Evolutionary conservation across 495 filamentous ascomycete species (phyloP).

Genomic region (Penicillium odoratum): DNA sequence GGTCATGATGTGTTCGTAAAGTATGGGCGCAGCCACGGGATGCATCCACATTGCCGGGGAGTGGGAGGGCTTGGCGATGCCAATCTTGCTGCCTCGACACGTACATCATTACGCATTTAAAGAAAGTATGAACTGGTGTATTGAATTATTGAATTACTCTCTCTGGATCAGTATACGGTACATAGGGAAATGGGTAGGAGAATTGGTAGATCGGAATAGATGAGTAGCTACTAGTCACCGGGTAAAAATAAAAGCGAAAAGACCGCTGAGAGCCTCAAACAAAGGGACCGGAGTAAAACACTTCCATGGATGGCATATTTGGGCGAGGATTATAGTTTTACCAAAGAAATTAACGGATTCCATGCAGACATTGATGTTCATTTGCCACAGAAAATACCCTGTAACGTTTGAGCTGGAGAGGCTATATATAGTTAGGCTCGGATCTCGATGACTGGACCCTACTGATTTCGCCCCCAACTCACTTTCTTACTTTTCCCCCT

Average conservation of each 20-base stretch:
- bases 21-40: not conserved
- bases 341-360: not conserved
- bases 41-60: not conserved
- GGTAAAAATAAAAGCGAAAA: too few species aligned
- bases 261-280: too few species aligned
- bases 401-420: too few species aligned
- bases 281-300: too few species aligned
- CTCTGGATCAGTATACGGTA: too few species aligned
- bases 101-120: slow-evolving; percentile 2
- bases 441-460: not conserved
- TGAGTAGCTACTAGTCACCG: too few species aligned
- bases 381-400: slow-evolving; percentile 1
- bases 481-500: slow-evolving; percentile 3
- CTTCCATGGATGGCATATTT: too few species aligned
- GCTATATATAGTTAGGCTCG: not conserved
- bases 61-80: slow-evolving; percentile 10
- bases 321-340: not conserved
- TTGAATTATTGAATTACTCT: not conserved
- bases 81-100: slow-evolving; percentile 13
- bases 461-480: too few species aligned
- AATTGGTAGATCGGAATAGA: too few species aligned
- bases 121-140: not conserved
- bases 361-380: not conserved
- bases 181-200: too few species aligned
- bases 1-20: not conserved